These are phyloP conservation scores for Drosera capensis DNA, from an alignment of 148 eudicot genomes.

Conservation along the genomic window DNA sequence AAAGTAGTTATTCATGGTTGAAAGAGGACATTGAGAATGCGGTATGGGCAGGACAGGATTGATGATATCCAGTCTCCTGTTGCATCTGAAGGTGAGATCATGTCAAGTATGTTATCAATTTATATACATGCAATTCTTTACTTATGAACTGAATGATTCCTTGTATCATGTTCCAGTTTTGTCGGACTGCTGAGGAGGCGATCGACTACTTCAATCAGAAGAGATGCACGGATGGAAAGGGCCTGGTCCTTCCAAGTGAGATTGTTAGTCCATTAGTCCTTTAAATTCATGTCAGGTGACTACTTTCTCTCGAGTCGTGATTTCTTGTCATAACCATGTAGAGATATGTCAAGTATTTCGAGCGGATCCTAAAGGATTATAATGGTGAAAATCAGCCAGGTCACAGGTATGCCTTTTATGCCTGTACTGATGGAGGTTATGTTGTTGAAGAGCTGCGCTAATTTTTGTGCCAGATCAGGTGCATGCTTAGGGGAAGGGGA, in stretches of 20 bases:
- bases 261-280: conserved; percentile 47
- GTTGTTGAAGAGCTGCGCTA: conserved; percentile 2
- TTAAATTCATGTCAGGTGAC: background rate
- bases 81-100: conserved; percentile 65
- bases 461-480: conserved; percentile 41
- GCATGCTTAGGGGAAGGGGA: conserved; percentile 97
- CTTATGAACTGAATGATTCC: conserved; percentile 1
- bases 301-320: background rate
- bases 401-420: conserved; percentile 43
- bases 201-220: conserved; percentile 81
- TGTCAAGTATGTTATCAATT: no score
- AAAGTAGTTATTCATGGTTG: conserved; percentile 85
- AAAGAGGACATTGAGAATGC: conserved; percentile 81
- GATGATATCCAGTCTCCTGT: conserved; percentile 84
- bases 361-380: conserved; percentile 42
- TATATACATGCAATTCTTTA: no score
- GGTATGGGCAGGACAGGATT: conserved; percentile 94
- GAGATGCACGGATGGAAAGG: conserved; percentile 87
- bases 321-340: conserved; percentile 9
- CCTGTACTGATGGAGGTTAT: conserved; percentile 7
- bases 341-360: conserved; percentile 93
- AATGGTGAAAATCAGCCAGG: conserved; percentile 52
- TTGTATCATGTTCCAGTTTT: conserved; percentile 44
- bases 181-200: conserved; percentile 75
- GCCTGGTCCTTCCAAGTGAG: conserved; percentile 82